These are phyloP conservation scores for Metschnikowia kunwiensis DNA, from an alignment of 805 yeast genomes.

Conservation along the genomic window DNA sequence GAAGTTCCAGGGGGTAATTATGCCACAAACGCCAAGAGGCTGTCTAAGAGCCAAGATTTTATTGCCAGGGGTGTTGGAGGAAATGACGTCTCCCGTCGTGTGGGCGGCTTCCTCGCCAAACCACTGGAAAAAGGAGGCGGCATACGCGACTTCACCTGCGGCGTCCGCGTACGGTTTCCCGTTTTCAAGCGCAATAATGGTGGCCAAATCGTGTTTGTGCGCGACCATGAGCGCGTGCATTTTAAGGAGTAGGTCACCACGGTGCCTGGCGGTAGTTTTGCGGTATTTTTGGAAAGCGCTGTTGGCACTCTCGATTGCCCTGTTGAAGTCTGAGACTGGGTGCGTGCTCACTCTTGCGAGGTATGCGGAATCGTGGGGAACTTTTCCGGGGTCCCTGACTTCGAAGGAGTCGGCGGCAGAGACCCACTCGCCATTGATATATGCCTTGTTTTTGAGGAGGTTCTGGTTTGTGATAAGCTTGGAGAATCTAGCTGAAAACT, in stretches of 20 bases:
- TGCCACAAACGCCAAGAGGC: slow-evolving; percentile 81
- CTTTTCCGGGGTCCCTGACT: slow-evolving; percentile 74
- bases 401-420: slow-evolving; percentile 46
- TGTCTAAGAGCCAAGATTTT: slow-evolving; percentile 61
- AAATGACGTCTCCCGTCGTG: slow-evolving; percentile 60
- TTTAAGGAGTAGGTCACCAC: slow-evolving; percentile 50
- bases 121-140: slow-evolving; percentile 85
- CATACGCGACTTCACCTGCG: slow-evolving; percentile 63
- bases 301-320: slow-evolving; percentile 56
- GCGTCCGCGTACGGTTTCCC: slow-evolving; percentile 75
- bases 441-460: slow-evolving; percentile 59
- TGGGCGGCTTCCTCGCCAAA: slow-evolving; percentile 80
- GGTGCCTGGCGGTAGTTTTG: slow-evolving; percentile 52
- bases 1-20: slow-evolving; percentile 82
- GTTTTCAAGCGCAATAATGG: slow-evolving; percentile 62
- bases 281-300: slow-evolving; percentile 52
- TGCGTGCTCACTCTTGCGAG: slow-evolving; percentile 55
- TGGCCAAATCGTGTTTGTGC: slow-evolving; percentile 64
- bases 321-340: slow-evolving; percentile 45
- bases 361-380: slow-evolving; percentile 38
- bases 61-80: slow-evolving; percentile 46
- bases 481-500: slow-evolving; percentile 6
- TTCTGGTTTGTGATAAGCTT: slow-evolving; percentile 41
- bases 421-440: slow-evolving; percentile 75
- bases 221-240: slow-evolving; percentile 54